These are phyloP conservation scores for Bothriochloa decipiens DNA, from an alignment of 176 grass and related monocot species.

Conservation along the genomic window DNA sequence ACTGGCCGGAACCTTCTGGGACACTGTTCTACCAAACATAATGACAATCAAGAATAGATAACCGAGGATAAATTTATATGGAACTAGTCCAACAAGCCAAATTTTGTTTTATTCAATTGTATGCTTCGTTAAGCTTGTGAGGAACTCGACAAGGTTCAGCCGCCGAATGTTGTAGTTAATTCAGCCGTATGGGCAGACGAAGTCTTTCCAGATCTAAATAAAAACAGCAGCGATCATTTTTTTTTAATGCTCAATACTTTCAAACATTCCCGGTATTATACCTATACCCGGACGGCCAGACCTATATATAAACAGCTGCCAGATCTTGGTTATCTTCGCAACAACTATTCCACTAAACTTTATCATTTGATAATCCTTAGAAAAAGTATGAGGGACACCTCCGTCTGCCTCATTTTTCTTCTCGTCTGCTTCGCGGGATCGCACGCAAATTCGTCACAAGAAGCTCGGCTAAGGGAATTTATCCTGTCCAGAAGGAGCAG, in stretches of 20 bases:
- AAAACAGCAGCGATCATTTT: not conserved
- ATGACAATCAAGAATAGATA: too few relatives aligned
- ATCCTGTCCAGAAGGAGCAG: constrained; percentile 29
- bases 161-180: constrained; percentile 3
- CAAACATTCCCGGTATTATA: not conserved
- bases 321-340: not conserved
- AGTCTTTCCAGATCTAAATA: not conserved
- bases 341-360: not conserved
- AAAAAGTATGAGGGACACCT: constrained; percentile 17
- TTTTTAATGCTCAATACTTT: not conserved
- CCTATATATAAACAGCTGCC: not conserved
- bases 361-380: not conserved
- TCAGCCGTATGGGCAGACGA: not conserved
- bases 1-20: too few relatives aligned
- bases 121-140: not conserved
- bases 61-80: too few relatives aligned
- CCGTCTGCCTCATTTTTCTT: not conserved
- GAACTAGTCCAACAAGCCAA: too few relatives aligned
- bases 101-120: not conserved
- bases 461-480: constrained; percentile 24
- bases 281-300: not conserved
- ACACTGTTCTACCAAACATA: too few relatives aligned
- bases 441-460: constrained; percentile 29
- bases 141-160: constrained; percentile 18
- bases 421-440: constrained; percentile 11